phyloP scores from a whole-genome alignment of 2,329 filamentous ascomycete genomes.

The Claviceps arundinis region DNA sequence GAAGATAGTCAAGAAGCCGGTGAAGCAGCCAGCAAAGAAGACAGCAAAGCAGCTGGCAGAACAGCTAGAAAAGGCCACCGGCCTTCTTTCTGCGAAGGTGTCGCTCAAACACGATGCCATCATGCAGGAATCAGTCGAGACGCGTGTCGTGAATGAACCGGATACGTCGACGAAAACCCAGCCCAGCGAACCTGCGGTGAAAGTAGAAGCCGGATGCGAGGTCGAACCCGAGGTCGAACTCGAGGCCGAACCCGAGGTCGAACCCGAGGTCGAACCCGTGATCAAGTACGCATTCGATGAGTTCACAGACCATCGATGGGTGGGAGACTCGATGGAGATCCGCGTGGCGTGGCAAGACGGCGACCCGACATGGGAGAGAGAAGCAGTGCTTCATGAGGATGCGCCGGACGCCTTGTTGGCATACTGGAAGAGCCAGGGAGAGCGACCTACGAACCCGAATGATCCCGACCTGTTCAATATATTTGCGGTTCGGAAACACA shows the following conservation, averaged over 20 bases:
- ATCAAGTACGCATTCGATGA: conserved; percentile 10
- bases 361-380: conserved; percentile 21
- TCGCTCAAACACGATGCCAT: background rate
- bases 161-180: background rate
- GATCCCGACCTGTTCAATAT: conserved; percentile 19
- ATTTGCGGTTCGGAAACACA: conserved; percentile 20
- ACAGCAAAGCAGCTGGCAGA: background rate
- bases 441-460: conserved; percentile 19
- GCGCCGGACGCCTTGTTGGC: conserved; percentile 16
- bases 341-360: conserved; percentile 19
- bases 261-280: background rate
- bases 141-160: background rate
- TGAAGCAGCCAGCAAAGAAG: background rate
- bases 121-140: background rate
- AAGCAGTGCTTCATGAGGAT: conserved; percentile 20
- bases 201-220: background rate
- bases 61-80: background rate
- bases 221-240: background rate
- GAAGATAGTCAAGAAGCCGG: background rate
- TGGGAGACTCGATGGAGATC: conserved; percentile 16
- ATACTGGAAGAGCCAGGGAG: conserved; percentile 19
- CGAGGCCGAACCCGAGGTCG: background rate
- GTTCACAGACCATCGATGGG: conserved; percentile 18
- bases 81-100: background rate
- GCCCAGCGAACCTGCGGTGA: background rate